Percentiles rank a stretch among this genome's conserved stretches.
Evolutionary conservation across 345 rosid genomes (phyloP).

Genomic region (Linum lewisii): DNA sequence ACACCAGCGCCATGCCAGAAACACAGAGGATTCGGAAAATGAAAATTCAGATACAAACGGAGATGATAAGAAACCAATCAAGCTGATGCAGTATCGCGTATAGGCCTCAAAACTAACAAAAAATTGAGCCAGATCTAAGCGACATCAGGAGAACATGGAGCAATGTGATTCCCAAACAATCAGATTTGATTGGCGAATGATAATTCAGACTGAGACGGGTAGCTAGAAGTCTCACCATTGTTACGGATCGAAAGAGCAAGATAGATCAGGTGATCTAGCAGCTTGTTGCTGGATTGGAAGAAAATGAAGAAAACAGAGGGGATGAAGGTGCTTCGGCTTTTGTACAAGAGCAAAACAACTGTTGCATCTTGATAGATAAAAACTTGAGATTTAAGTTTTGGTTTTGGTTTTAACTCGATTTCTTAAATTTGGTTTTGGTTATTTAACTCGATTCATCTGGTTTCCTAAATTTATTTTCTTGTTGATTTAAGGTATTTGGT

Average conservation of each 20-base stretch:
- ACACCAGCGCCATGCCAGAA: neutral
- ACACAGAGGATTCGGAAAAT: neutral
- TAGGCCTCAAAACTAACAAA: neutral
- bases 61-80: neutral
- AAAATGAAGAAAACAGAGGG: neutral
- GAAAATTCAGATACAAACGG: neutral
- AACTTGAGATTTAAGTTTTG: no score
- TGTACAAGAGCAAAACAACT: neutral
- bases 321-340: neutral
- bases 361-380: no score
- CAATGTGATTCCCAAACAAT: neutral
- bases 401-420: no score
- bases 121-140: neutral
- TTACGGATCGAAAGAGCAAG: neutral
- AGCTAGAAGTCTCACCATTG: neutral
- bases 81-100: neutral
- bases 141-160: neutral
- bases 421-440: no score
- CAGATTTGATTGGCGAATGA: neutral
- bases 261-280: neutral
- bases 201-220: neutral
- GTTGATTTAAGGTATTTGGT: no score
- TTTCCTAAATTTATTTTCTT: no score
- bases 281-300: neutral
- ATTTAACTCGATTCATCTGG: no score